A percentile compares a stretch with the other conserved stretches of the same genome.
Conservation (phyloP, 805 yeast species). For the Kazachstania kunashirensis region DNA sequence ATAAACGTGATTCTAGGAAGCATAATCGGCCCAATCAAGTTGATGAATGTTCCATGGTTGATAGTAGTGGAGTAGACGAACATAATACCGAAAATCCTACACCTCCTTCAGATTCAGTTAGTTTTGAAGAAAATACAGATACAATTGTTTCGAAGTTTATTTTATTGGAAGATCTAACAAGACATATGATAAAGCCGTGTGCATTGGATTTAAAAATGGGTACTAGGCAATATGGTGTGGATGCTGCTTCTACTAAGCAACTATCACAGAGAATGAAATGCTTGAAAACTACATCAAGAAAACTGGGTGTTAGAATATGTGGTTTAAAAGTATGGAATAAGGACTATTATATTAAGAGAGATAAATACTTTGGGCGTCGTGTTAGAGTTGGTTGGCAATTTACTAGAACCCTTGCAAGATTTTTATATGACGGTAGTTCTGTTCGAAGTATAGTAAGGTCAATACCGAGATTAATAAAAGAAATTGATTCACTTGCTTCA, state of each 20-base stretch:
- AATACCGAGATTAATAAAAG: conserved; percentile 55
- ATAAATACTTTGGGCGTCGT: conserved; percentile 86
- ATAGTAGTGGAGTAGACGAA: background rate
- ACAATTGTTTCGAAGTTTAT: conserved; percentile 50
- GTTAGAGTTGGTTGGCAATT: conserved; percentile 67
- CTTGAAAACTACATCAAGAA: conserved; percentile 64
- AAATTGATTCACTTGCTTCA: conserved; percentile 46
- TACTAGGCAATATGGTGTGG: conserved; percentile 95
- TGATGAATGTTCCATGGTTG: background rate
- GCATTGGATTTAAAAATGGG: conserved; percentile 97
- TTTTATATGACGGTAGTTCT: conserved; percentile 65
- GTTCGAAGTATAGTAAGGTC: conserved; percentile 51
- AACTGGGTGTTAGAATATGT: conserved; percentile 84
- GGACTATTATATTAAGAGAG: conserved; percentile 51
- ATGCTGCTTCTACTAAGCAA: conserved; percentile 64
- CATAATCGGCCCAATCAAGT: background rate
- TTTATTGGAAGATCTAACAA: conserved; percentile 80
- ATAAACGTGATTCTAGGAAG: background rate
- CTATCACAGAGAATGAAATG: conserved; percentile 78
- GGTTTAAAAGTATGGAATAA: conserved; percentile 84
- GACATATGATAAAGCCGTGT: conserved; percentile 74
- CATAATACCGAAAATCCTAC: background rate
- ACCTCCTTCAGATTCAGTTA: conserved; percentile 6
- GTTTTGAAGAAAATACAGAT: conserved; percentile 13
- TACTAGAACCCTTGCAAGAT: conserved; percentile 62